Evolutionary conservation across 352 stramenopile species (phyloP).

Genomic region (Pythium oligandrum): DNA sequence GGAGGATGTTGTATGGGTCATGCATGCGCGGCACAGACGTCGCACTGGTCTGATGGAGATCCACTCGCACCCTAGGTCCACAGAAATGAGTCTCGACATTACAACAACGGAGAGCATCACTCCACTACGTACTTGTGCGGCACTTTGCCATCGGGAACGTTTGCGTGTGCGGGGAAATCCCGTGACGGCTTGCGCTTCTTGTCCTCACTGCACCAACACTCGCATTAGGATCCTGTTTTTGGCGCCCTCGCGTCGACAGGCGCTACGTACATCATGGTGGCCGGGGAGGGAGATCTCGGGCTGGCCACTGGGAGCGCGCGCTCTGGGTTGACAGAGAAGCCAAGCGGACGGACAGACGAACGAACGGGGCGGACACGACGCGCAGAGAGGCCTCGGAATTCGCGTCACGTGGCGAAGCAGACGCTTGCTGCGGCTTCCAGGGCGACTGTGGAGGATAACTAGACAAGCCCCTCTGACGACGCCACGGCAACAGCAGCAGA

Average conservation of each 20-base stretch:
- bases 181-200: slow-evolving; percentile 83
- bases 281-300: background rate
- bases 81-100: background rate
- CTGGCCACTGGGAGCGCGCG: background rate
- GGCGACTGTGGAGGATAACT: background rate
- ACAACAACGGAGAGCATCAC: background rate
- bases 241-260: background rate
- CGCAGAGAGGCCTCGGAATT: background rate
- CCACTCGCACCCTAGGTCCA: slow-evolving; percentile 32
- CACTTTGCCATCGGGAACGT: slow-evolving; percentile 60
- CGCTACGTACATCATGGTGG: background rate
- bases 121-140: slow-evolving; percentile 18
- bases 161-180: slow-evolving; percentile 70
- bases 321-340: background rate
- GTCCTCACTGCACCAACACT: slow-evolving; percentile 37
- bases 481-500: background rate
- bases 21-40: slow-evolving; percentile 59
- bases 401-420: background rate
- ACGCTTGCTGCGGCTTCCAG: background rate
- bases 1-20: slow-evolving; percentile 76
- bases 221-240: background rate
- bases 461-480: background rate
- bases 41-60: slow-evolving; percentile 39
- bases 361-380: background rate
- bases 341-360: background rate